Base-by-base conservation (phyloP, 176 grass and related monocot species). In the Cymbopogon citratus region DNA sequence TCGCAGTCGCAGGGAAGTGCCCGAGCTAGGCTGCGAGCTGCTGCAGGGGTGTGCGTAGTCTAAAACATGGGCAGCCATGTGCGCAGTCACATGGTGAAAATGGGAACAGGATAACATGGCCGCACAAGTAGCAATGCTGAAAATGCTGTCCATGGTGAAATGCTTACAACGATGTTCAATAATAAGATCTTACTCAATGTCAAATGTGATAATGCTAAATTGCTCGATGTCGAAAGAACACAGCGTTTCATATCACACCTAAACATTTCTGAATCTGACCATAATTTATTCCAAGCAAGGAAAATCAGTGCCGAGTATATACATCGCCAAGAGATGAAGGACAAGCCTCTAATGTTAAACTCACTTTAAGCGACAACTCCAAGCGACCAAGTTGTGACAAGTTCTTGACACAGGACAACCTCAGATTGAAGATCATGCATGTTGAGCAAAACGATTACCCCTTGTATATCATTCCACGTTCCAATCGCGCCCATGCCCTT, bases 381-480 rank as follows among this genome's bases (percentile, higher is more conserved):
- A 33, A 43, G 51, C 26, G 9, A 41, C 9, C 8, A 14, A 48
- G 24, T 28, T 70, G 72, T 57, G 49, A 73, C 71, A 60, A 85
- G 39, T 89, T 81, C 54, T 34, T 66, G 43, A 81, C 69, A 44
- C 54, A 16, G 9, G 54, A 52, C 9, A 84, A 73, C 38, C 19
- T 45, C 38, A 6, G 13, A 83, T 63, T 75, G 66, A 83, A 69
- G 71, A 77, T 87, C 83, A 35, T 73, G 66, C 67, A 80, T 39
- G 76, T 87, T 35, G 83, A 74, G 31, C 69, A 83, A 79, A 85
- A 89, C 86, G 81, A 84, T 75, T 63, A 65, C 15, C 92, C 87
- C 77, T 83, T 83, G 74, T 91, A 87, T 86, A 87, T 85, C 10
- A 87, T 77, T 73, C 81, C 88, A 46, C 84, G 84, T 3, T 73